Conservation (phyloP, 129 eudicot species). For the Kitagawia praeruptora region DNA sequence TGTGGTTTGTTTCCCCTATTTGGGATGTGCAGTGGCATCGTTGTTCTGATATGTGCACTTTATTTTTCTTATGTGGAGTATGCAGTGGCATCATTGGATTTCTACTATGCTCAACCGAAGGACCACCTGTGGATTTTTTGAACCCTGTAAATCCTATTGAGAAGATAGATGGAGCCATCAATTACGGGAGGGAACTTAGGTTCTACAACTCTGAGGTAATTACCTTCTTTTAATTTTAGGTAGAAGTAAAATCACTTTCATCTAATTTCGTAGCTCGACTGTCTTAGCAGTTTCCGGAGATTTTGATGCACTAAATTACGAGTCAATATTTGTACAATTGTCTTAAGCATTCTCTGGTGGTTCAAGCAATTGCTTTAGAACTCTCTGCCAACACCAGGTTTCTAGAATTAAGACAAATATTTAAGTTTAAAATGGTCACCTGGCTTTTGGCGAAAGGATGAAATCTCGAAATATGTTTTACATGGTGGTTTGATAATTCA, state of each 20-base stretch:
- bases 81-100: constrained; percentile 89
- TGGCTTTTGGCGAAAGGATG: no score
- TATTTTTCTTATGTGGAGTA: neutral
- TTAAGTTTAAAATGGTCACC: no score
- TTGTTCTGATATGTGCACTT: constrained; percentile 18
- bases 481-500: neutral
- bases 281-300: neutral
- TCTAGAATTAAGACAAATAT: no score
- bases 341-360: neutral
- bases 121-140: constrained; percentile 71
- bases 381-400: no score
- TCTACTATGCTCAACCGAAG: constrained; percentile 73
- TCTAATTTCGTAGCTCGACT: neutral
- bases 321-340: neutral
- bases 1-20: neutral
- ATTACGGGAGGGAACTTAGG: constrained; percentile 50
- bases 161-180: constrained; percentile 69
- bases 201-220: constrained; percentile 82
- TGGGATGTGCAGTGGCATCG: constrained; percentile 53
- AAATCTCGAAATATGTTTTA: neutral
- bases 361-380: neutral
- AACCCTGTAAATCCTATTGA: constrained; percentile 85
- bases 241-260: neutral
- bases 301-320: neutral
- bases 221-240: neutral